Evolutionary conservation across 768 basidiomycete genomes (phyloP), one percentile per base, ranked within the genome.

Genomic region (Suillus brevipes): DNA sequence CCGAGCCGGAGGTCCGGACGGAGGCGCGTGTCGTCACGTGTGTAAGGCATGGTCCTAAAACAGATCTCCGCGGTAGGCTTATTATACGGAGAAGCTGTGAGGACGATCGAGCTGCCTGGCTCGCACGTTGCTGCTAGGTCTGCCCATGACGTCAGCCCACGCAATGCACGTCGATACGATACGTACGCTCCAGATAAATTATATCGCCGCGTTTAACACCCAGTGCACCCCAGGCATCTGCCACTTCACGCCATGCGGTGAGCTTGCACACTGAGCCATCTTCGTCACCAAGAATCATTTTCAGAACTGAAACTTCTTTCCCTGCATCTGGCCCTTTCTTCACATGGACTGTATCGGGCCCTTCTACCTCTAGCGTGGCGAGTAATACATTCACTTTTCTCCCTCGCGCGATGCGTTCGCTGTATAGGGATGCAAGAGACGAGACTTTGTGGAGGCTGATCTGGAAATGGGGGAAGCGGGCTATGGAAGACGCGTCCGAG

Each of bases 211-310:
- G 81, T 70, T 88, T 90, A 2, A 86, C 75, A 12, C 79, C 78
- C 43, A 75, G 65, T 28, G 81, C 81, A 36, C 88, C 89, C 92
- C 91, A 93, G 0, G 75, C 74, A 52, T 92, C 89, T 13, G 92
- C 92, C 5, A 84, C 78, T 55, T 92, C 88, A 62, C 91, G 79
- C 92, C 92, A 94, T 14, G 88, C 91, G 5, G 89, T 89, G 20
- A 94, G 73, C 75, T 88, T 91, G 70, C 86, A 86, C 8, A 93
- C 82, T 1, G 76, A 81, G 1, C 89, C 88, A 36, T 84, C 84
- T 61, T 92, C 90, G 69, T 93, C 90, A 12, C 89, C 89, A 31
- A 94, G 74, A 56, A 94, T 85, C 70, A 92, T 78, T 70, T 86
- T 90, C 36, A 94, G 75, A 50, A 94, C 72, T 0, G 83, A 84